These are phyloP conservation scores for Chromera velia DNA, from an alignment of 73 alveolate genomes.

Conservation along the genomic window DNA sequence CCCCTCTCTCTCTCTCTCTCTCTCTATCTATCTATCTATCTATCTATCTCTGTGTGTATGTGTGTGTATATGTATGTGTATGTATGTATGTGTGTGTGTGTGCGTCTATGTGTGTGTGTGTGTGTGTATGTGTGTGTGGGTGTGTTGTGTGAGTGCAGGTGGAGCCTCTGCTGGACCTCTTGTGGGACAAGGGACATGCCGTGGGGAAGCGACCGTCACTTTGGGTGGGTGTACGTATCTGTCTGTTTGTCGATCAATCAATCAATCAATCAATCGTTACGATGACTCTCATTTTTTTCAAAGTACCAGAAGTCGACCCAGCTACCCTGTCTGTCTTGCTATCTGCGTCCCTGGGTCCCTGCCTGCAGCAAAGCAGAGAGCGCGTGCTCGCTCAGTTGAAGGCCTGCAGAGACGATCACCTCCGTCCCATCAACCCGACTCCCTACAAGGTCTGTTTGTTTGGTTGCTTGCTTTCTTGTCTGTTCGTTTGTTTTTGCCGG, in stretches of 20 bases:
- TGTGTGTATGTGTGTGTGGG: too few relatives aligned
- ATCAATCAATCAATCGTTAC: too few relatives aligned
- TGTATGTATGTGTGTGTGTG: not conserved
- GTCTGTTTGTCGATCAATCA: too few relatives aligned
- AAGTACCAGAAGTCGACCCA: not conserved
- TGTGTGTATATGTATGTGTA: not conserved
- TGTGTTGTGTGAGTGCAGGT: too few relatives aligned
- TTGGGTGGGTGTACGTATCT: not conserved
- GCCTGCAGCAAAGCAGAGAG: conserved; percentile 1
- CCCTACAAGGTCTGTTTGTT: conserved; percentile 14
- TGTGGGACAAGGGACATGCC: not conserved
- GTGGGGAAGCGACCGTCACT: not conserved
- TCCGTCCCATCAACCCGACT: conserved; percentile 15
- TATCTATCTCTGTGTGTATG: too few relatives aligned
- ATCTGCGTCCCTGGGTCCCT: not conserved
- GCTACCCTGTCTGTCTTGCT: not conserved
- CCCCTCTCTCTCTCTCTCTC: too few relatives aligned
- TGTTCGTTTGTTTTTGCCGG: not conserved
- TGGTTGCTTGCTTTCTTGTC: not conserved
- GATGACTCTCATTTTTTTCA: too few relatives aligned
- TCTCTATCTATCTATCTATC: too few relatives aligned
- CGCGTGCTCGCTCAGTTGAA: not conserved
- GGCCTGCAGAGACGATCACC: conserved; percentile 6
- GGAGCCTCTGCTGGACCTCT: not conserved
- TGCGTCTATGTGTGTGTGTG: too few relatives aligned